phyloP scores from a whole-genome alignment of 257 asterid species.

The Solanum dulcamara region DNA sequence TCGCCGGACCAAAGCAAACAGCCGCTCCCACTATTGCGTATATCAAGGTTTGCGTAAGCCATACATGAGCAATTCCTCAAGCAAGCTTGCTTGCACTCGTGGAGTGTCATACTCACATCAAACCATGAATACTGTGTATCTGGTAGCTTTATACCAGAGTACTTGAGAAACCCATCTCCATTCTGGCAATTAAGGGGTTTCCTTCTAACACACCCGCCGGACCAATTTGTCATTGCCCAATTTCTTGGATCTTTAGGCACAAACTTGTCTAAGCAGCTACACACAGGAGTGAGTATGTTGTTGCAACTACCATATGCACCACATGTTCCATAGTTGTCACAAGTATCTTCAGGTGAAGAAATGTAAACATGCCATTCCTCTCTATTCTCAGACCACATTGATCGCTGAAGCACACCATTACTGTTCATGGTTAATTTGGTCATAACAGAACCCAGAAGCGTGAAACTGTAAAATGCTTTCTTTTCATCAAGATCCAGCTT shows the following conservation, averaged over 20 bases:
- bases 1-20: conserved; percentile 27
- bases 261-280: conserved; percentile 20
- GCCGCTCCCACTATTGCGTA: conserved; percentile 18
- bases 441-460: not conserved
- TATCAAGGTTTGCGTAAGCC: conserved; percentile 14
- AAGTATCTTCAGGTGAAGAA: conserved; percentile 12
- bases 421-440: conserved; percentile 4
- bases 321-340: conserved; percentile 21
- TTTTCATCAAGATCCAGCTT: not conserved
- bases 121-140: conserved; percentile 11
- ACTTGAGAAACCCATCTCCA: conserved; percentile 9
- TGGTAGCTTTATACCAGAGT: conserved; percentile 17
- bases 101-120: conserved; percentile 6
- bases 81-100: conserved; percentile 14
- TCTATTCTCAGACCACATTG: conserved; percentile 3
- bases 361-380: conserved; percentile 4
- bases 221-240: conserved; percentile 17
- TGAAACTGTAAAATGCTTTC: not conserved
- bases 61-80: conserved; percentile 21
- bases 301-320: conserved; percentile 18
- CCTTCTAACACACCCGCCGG: conserved; percentile 14
- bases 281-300: conserved; percentile 8
- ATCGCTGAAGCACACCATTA: not conserved
- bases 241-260: conserved; percentile 8
- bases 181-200: conserved; percentile 12